Base-by-base conservation (phyloP, 2,329 filamentous ascomycete species). In the Aureobasidium lini region DNA sequence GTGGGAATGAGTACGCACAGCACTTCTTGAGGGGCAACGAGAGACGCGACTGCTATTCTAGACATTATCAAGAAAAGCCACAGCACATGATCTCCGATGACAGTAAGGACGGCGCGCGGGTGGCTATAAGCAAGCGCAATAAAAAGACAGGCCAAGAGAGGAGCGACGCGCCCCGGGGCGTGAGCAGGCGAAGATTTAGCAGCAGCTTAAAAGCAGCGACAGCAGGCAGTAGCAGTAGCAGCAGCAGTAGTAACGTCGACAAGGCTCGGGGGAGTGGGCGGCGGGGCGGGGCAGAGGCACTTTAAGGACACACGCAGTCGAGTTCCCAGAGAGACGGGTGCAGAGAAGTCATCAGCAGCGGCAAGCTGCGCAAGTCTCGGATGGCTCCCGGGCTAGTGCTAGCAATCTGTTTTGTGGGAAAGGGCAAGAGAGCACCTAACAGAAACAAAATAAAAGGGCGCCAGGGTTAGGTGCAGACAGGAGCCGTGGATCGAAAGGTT, bases 1-100 rank as follows among this genome's bases (percentile, higher is more conserved):
- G 18, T 54, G 44, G 44, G 53, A 47, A 56, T 47, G 31, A 42
- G 29, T 60, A 60, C 57, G 57, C 48, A 60, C 57, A 54, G 49
- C 40, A 52, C 47, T 53, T 52, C 47, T 59, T 50, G 57, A 54
- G 57, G 57, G 37, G 53, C 46, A 61, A 61, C 60, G 23, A 61
- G 53, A 61, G 60, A 58, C 37, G 60, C 60, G 53, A 61, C 60
- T 50, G 60, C 60, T 48, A 61, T 57, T 61, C 52, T 61, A 52
- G 60, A 61, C 60, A 61, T 61, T 23, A 32, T 60, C 48, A 60
- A 28, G 39, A 42, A 43, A 53, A 54, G 47, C 57, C 47, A 60
- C 57, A 48, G 57, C 48, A 60, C 57, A 60, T 60, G 48, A 59
- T 59, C 42, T 54, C 57, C 57, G 18, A 37, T 46, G 40, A 42